Evolutionary conservation across 1,139 yeast species (phyloP).

Genomic region (Yamadazyma aaseri): DNA sequence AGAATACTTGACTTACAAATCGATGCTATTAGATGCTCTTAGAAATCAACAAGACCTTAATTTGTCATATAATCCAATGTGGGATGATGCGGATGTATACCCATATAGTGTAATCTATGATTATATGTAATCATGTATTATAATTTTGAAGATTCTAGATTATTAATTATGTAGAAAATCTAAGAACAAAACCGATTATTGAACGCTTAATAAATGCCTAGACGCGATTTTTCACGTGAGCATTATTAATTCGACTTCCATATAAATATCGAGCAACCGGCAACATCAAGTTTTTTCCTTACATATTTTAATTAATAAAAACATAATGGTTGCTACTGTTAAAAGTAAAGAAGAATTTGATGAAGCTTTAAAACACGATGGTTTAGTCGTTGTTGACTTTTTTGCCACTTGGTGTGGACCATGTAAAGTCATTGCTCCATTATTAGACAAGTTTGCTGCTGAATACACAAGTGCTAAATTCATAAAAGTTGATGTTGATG

Average conservation of each 20-base stretch:
- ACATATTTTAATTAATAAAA: neutral
- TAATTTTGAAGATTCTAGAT: no score
- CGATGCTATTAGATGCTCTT: constrained; percentile 8
- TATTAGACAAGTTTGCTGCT: constrained; percentile 59
- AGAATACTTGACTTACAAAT: constrained; percentile 12
- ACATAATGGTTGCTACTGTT: constrained; percentile 32
- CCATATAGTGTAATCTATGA: constrained; percentile 12
- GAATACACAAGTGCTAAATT: constrained; percentile 57
- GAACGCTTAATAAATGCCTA: no score
- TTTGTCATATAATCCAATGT: constrained; percentile 3
- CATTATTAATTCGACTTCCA: constrained; percentile 5
- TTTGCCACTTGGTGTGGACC: constrained; percentile 95
- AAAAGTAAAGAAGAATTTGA: constrained; percentile 53
- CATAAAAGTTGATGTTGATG: constrained; percentile 56
- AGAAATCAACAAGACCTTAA: constrained; percentile 6
- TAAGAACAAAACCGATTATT: no score
- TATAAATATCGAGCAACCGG: constrained; percentile 2
- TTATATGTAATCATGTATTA: constrained; percentile 6
- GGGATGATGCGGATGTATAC: constrained; percentile 10
- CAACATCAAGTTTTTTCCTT: neutral
- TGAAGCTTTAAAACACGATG: constrained; percentile 51
- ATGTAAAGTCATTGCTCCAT: constrained; percentile 82
- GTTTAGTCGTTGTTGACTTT: constrained; percentile 79
- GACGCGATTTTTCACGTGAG: constrained; percentile 8
- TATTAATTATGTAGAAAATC: no score